phyloP scores from a whole-genome alignment of 352 stramenopile species.

The Blastocystis sp. region DNA sequence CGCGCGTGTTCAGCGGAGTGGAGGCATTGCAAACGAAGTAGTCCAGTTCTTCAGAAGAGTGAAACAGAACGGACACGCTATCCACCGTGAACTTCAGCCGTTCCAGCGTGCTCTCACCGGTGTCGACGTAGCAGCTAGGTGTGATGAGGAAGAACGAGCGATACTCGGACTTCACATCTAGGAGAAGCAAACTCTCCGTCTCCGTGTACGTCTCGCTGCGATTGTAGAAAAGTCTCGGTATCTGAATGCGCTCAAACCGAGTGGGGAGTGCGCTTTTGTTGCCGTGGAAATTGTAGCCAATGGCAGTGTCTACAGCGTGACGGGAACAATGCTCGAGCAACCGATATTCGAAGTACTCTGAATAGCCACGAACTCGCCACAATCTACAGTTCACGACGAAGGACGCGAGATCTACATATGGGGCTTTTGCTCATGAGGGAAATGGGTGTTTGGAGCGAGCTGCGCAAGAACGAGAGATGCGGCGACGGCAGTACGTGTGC shows the following conservation, averaged over 20 bases:
- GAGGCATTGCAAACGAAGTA: neutral
- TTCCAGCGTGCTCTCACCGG: neutral
- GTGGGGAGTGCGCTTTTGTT: neutral
- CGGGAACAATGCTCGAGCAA: neutral
- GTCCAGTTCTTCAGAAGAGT: neutral
- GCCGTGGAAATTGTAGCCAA: slow-evolving; percentile 3
- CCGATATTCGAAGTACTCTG: neutral
- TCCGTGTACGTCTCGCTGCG: neutral
- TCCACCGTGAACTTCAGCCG: neutral
- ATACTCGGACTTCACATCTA: neutral
- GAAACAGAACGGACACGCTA: slow-evolving; percentile 4
- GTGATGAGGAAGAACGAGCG: neutral
- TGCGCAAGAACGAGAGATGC: neutral
- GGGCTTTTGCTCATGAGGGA: neutral
- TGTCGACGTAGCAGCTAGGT: neutral
- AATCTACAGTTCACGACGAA: slow-evolving; percentile 17
- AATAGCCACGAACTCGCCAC: neutral
- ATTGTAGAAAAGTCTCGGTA: neutral
- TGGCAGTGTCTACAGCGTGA: neutral
- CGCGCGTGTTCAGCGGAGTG: neutral
- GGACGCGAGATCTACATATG: neutral
- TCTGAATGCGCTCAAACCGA: slow-evolving; percentile 22
- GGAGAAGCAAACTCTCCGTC: neutral
- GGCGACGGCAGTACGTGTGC: neutral
- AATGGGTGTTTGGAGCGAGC: neutral